Evolutionary conservation across 148 eudicot genomes (phyloP), one percentile per base, ranked within the genome.

Genomic region (Chenopodium formosanum): DNA sequence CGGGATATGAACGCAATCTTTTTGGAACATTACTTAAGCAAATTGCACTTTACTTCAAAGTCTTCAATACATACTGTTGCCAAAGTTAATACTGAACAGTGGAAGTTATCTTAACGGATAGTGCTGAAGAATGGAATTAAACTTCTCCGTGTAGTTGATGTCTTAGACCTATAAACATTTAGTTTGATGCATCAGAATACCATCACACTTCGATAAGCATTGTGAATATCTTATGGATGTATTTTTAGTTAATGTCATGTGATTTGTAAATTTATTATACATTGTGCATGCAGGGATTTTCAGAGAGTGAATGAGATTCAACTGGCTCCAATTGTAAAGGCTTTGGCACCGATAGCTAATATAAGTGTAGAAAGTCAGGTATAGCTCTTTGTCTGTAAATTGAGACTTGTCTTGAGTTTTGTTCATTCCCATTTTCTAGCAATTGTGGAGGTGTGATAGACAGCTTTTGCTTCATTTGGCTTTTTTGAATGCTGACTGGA

Each of bases 321-420:
- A 70, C 83, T 96, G 80, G 85, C 92, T 84, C 98, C 97, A 17
- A 79, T 94, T 27, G 78, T 91, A 81, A 89, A 91, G 85, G 94
- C 97, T 76, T 81, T 96, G 88, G 88, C 84, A 85, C 92, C 98
- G 66, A 75, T 96, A 68, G 99, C 97, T 79, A 88, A 91, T 75
- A 85, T 94, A 84, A 92, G 89, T 82, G 90, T 90, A 80, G 99
- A 96, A 86, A 94, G 98, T 83, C 99, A 96, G 98, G 99, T 96
- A 79, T 73, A 47, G 47, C 11, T 53, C 75, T 82, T 77, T 74
- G 25, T 63, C 48, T 72, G 53, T 56, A 71, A 40, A 47, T 25
- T 62, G 65, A 62, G 52, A 29, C 32, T 73, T 77, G 9, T 53
- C 68, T 32, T 44, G 32, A 37, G 69, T 53, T 77, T 62, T 64